A percentile compares a stretch with the other conserved stretches of the same genome.
Conservation (phyloP, 2,329 filamentous ascomycete species). For the Xylariaceae sp. region DNA sequence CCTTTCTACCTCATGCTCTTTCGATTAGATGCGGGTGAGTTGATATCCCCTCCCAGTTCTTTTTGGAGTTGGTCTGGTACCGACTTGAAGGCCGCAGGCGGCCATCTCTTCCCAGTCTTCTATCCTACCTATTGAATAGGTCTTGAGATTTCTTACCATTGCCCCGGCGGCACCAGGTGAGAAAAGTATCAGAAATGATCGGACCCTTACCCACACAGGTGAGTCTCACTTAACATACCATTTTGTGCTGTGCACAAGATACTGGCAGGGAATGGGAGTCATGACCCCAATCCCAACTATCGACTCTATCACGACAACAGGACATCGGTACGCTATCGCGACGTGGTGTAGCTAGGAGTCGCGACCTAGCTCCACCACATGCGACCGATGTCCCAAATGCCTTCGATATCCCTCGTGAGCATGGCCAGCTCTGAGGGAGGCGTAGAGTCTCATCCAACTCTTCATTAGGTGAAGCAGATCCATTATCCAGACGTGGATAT, state of each 20-base stretch:
- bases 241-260: neutral
- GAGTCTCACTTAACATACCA: neutral
- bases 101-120: neutral
- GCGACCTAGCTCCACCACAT: neutral
- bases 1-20: no score
- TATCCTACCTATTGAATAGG: neutral
- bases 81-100: neutral
- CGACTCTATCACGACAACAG: neutral
- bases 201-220: neutral
- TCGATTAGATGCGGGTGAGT: no score
- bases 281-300: slow-evolving; percentile 2
- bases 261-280: neutral
- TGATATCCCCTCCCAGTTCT: neutral
- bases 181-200: neutral
- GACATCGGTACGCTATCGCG: neutral
- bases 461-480: no score
- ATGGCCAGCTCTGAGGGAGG: neutral
- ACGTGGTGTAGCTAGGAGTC: neutral
- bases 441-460: neutral
- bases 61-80: neutral
- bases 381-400: neutral
- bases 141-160: neutral
- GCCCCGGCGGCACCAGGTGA: neutral
- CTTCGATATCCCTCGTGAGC: neutral
- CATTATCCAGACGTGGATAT: no score